Conservation (phyloP, 495 filamentous ascomycete genomes). For the Apiosordaria backusii region DNA sequence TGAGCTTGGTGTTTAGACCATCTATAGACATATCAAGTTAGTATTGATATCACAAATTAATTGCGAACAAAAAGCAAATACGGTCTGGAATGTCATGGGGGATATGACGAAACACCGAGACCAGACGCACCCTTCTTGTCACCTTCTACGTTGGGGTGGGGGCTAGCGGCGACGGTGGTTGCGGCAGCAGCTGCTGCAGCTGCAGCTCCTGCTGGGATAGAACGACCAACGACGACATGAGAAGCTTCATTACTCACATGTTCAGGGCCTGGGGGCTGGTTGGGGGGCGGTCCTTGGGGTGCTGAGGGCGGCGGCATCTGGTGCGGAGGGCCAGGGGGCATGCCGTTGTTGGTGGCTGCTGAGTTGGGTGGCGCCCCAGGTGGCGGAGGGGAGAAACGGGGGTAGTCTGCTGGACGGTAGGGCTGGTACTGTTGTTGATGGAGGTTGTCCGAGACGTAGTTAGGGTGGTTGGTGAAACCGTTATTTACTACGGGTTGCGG, state of each 20-base stretch:
- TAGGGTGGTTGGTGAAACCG: constrained; percentile 43
- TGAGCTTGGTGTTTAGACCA: neutral
- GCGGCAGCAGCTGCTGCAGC: constrained; percentile 7
- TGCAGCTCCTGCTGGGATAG: constrained; percentile 25
- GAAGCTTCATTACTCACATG: constrained; percentile 39
- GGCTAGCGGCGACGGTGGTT: neutral
- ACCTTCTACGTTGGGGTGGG: constrained; percentile 4
- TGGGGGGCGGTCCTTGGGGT: constrained; percentile 22
- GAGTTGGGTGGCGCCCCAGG: constrained; percentile 31
- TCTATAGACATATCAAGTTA: constrained; percentile 12
- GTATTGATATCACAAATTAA: neutral
- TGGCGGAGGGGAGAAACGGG: constrained; percentile 35
- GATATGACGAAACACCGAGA: constrained; percentile 5
- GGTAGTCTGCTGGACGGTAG: constrained; percentile 40
- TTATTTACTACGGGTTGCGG: constrained; percentile 17
- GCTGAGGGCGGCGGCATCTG: constrained; percentile 19
- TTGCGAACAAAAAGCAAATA: neutral
- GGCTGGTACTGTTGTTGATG: constrained; percentile 20
- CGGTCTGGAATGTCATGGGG: neutral
- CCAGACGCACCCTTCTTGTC: constrained; percentile 34
- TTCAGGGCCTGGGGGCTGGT: constrained; percentile 29
- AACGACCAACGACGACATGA: constrained; percentile 25
- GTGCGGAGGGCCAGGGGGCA: constrained; percentile 12
- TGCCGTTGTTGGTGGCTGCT: constrained; percentile 13
- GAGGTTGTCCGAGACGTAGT: constrained; percentile 36